Base-by-base conservation (phyloP, 371 early-diverging fungal genomes). In the Apophysomyces sp. region DNA sequence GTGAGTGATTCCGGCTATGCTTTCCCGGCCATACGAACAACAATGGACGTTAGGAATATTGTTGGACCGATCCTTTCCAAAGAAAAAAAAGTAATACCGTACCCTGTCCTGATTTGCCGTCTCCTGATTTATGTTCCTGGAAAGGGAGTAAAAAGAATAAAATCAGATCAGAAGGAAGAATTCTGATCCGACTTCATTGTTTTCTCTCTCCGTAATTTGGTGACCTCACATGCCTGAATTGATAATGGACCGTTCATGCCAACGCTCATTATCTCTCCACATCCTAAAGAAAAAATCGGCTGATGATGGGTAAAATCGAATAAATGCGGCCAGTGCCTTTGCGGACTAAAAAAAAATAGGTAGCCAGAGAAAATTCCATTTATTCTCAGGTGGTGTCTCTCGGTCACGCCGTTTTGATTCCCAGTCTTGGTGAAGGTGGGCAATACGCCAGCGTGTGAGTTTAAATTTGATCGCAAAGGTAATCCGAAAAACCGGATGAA, bases 141-240 rank as follows among this genome's bases (percentile, higher is more conserved):
- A 44, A 2, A 21, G 1, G 9, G 16, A 37, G 37, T 37, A 11
- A 21, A 24, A 44, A 44, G 1, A 21, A 9, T 44, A 44, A 44
- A 9, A 44, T 26, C 11, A 16, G 16, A 44, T 44, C 24, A 4
- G 18, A 44, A 9, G 49, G 21, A 21, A 44, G 24, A 44, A 44
- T 18, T 44, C 49, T 44, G 49, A 44, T 44, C 49, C 49, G 49
- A 44, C 49, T 44, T 44, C 49, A 44, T 44, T 44, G 49, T 44
- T n/a, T n/a, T 9, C 9, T 44, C 7, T 9, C 16, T 9, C 21
- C 24, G 49, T 21, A 44, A 21, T 9, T 44, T 44, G 5, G 24
- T 44, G 49, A 44, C 21, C 49, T 44, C 18, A 44, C 21, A 44
- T n/a, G n/a, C n/a, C n/a, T n/a, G n/a, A 21, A 9, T 21, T 44